These are phyloP conservation scores for Pyrenophora teres DNA, from an alignment of 2,329 filamentous ascomycete genomes.

Conservation along the genomic window DNA sequence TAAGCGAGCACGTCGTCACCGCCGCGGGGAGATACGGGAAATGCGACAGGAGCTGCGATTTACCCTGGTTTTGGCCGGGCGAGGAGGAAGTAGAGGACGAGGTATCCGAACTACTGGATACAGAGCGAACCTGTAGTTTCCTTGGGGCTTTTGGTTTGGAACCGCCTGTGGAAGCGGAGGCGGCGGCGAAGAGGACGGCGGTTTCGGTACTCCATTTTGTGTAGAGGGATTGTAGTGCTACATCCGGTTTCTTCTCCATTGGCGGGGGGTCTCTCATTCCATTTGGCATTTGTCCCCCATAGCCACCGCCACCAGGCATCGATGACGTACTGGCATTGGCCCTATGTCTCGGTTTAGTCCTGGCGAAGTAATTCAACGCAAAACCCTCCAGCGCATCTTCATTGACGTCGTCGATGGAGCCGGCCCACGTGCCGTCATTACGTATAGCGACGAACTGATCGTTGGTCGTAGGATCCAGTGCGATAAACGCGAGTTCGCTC, in stretches of 20 bases:
- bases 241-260: conserved; percentile 19
- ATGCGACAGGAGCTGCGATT: too few relatives aligned
- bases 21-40: conserved; percentile 40
- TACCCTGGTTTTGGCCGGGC: conserved; percentile 1
- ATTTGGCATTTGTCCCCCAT: conserved; percentile 1
- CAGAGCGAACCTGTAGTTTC: conserved; percentile 39
- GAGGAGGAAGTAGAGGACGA: conserved; percentile 39
- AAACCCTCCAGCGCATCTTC: conserved; percentile 41
- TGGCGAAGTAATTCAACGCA: conserved; percentile 38
- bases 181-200: conserved; percentile 32
- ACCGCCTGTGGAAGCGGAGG: conserved; percentile 28
- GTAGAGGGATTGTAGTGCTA: conserved; percentile 33
- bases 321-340: conserved; percentile 18
- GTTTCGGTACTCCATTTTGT: conserved; percentile 39
- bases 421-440: conserved; percentile 43
- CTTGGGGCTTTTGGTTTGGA: conserved; percentile 20
- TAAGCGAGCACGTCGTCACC: conserved; percentile 28
- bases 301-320: not conserved
- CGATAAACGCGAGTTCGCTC: conserved; percentile 38
- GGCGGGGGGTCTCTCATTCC: not conserved
- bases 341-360: conserved; percentile 21
- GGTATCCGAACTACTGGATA: conserved; percentile 29
- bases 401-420: conserved; percentile 41
- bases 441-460: conserved; percentile 46
- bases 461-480: conserved; percentile 33